These are phyloP conservation scores for Macrocystidia cucumis DNA, from an alignment of 1,284 basidiomycete species.

Conservation along the genomic window DNA sequence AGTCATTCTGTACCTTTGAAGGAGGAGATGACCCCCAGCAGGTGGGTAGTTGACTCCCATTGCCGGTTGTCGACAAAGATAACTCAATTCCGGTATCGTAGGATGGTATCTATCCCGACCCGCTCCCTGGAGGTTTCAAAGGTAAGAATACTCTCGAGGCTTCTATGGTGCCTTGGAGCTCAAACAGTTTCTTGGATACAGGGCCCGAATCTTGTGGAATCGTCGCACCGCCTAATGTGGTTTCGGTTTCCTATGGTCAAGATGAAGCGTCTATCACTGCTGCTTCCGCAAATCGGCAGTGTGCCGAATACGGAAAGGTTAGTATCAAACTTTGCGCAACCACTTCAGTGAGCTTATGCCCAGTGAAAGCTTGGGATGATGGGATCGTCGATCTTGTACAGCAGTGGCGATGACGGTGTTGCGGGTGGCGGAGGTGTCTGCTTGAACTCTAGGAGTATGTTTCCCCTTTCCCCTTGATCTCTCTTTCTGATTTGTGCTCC, in stretches of 20 bases:
- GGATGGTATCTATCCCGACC: conserved; percentile 50
- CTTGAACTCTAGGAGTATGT: conserved; percentile 29
- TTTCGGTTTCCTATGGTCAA: conserved; percentile 47
- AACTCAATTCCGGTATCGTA: conserved; percentile 9
- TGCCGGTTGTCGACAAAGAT: conserved; percentile 9
- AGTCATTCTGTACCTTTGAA: conserved; percentile 49
- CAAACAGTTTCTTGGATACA: conserved; percentile 9
- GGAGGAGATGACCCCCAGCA: conserved; percentile 48
- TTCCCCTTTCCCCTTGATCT: neutral
- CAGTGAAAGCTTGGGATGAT: conserved; percentile 30
- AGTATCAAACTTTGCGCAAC: conserved; percentile 2
- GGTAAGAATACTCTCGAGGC: conserved; percentile 7
- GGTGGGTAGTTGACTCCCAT: conserved; percentile 17
- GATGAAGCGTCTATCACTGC: conserved; percentile 39
- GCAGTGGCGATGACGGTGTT: conserved; percentile 45
- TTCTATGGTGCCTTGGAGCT: too few species aligned
- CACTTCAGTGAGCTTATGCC: neutral
- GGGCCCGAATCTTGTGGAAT: conserved; percentile 44
- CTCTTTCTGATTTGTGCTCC: neutral
- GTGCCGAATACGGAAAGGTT: conserved; percentile 42
- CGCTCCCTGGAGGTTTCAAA: conserved; percentile 32
- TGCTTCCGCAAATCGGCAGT: conserved; percentile 42
- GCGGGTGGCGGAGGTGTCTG: conserved; percentile 36
- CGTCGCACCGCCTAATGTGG: conserved; percentile 38
- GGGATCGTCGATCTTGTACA: conserved; percentile 42